Evolutionary conservation across 257 asterid species (phyloP), one percentile per base, ranked within the genome.

Genomic region (Prunella vulgaris): DNA sequence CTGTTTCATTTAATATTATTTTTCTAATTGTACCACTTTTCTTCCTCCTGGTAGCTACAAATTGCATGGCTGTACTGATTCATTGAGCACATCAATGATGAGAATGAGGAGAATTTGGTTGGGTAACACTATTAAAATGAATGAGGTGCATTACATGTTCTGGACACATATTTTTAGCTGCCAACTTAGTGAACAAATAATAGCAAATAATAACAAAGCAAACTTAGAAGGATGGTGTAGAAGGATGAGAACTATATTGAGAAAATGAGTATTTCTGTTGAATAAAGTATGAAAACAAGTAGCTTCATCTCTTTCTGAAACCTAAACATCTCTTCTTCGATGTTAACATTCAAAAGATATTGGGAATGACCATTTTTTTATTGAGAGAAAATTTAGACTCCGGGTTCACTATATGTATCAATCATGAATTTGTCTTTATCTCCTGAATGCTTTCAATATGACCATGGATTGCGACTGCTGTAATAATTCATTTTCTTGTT

Each of bases 61-160:
- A 42, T 60, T 40, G 52, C 32, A 24, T 33, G 38, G 38, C 38
- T 33, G 3, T 33, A 7, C 38, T 30, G 38, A 33, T 7, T 33
- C 1, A 33, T 33, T 33, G 38, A 10, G 38, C 38, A 33, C 38
- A 33, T 5, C 63, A 52, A 51, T 33, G 21, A 24, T 44, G 49
- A 42, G 51, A 9, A 37, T 32, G 61, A 59, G 61, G 64, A 44
- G 74, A 69, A 57, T 22, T 37, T 42, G 35, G 10, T 69, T 69
- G 65, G 52, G 13, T 42, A 64, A 25, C 28, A 25, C 28, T 25
- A 25, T 25, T 25, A 25, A 25, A 25, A 25, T 25, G 28, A 25
- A 25, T 25, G 28, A 3, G 28, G 28, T 25, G 28, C 28, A 25
- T 25, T 25, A 25, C 28, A 25, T 25, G 28, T 25, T 3, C 28